A percentile compares a stretch with the other conserved stretches of the same genome.
Conservation (phyloP, 495 filamentous ascomycete species). For the Aspergillus mulundensis region DNA sequence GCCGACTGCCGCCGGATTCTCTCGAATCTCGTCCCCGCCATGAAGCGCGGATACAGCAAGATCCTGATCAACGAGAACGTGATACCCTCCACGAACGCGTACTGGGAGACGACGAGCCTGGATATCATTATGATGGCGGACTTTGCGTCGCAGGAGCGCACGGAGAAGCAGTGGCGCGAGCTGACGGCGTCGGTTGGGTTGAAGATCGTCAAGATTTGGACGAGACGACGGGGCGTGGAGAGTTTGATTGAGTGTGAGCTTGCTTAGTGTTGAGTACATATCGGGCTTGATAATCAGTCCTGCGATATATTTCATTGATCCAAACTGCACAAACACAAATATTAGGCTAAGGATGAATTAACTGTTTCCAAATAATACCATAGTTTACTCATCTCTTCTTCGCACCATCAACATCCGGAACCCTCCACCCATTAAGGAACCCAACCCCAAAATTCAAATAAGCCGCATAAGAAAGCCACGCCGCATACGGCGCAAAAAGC, state of each 20-base stretch:
- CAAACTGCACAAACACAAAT: no score
- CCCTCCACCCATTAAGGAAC: constrained; percentile 73
- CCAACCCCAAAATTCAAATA: constrained; percentile 71
- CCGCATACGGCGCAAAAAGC: constrained; percentile 72
- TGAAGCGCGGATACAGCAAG: constrained; percentile 40
- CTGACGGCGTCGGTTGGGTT: constrained; percentile 35
- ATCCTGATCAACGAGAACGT: constrained; percentile 46
- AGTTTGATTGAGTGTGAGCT: constrained; percentile 40
- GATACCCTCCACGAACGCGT: constrained; percentile 31
- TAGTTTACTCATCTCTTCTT: constrained; percentile 2
- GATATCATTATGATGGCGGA: constrained; percentile 38
- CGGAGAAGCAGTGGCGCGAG: constrained; percentile 29
- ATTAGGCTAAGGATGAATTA: no score
- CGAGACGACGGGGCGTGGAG: constrained; percentile 27
- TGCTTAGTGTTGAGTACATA: constrained; percentile 5
- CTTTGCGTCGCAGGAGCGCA: constrained; percentile 32
- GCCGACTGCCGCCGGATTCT: constrained; percentile 33
- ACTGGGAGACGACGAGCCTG: constrained; percentile 34
- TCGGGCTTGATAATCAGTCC: no score
- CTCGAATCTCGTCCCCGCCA: constrained; percentile 27
- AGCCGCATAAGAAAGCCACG: constrained; percentile 79
- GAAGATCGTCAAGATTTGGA: constrained; percentile 37
- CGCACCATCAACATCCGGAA: constrained; percentile 33
- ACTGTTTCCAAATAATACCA: no score
- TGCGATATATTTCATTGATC: no score